Evolutionary conservation across 2,329 filamentous ascomycete species (phyloP).

Genomic region (Penicillium italicum): DNA sequence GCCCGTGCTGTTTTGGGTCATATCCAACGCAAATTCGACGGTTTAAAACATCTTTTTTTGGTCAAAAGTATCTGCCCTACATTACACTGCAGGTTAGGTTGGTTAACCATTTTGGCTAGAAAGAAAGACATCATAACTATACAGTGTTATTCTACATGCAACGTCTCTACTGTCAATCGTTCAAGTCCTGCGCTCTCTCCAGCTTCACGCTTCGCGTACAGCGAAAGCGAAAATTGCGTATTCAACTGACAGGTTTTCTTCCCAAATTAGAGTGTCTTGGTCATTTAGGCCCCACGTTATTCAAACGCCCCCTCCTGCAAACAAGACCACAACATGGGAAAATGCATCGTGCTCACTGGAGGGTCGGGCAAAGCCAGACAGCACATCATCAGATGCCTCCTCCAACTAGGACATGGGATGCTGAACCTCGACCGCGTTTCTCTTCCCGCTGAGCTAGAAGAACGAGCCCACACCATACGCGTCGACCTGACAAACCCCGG

Average conservation of each 20-base stretch:
- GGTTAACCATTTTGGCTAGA: no score
- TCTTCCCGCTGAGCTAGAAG: constrained; percentile 38
- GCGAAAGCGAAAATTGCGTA: neutral
- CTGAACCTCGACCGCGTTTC: constrained; percentile 55
- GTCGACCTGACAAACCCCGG: constrained; percentile 55
- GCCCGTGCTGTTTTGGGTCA: neutral
- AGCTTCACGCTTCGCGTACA: neutral
- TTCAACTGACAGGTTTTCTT: neutral
- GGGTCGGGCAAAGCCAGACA: constrained; percentile 56
- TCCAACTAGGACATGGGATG: constrained; percentile 50
- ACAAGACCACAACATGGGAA: constrained; percentile 23
- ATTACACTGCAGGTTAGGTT: neutral
- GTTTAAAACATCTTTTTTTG: neutral
- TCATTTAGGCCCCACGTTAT: neutral
- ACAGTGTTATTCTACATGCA: no score
- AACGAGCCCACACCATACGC: constrained; percentile 51
- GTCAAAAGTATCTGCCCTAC: neutral
- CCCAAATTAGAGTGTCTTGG: neutral
- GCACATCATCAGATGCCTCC: constrained; percentile 53
- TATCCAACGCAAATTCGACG: neutral
- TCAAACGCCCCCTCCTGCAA: neutral
- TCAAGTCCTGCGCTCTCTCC: no score
- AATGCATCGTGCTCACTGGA: constrained; percentile 53
- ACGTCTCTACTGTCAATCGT: neutral
- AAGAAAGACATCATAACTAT: neutral